Evolutionary conservation across 352 stramenopile genomes (phyloP).

Genomic region (Globisporangium splendens): DNA sequence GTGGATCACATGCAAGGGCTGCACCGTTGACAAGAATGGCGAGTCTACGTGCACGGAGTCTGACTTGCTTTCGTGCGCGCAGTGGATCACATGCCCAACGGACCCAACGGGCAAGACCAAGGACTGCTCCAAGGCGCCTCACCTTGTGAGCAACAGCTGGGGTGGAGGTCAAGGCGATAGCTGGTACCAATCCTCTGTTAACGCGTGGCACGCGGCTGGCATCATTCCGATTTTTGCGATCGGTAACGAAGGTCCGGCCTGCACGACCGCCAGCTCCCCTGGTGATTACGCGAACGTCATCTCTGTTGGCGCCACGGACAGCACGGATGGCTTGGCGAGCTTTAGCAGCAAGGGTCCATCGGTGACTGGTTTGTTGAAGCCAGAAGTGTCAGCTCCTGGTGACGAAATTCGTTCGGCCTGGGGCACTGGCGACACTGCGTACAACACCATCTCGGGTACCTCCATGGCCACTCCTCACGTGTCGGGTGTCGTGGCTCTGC

Average conservation of each 20-base stretch:
- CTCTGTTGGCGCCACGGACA: constrained; percentile 20
- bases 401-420: constrained; percentile 20
- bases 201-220: constrained; percentile 19
- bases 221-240: constrained; percentile 27
- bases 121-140: constrained; percentile 29
- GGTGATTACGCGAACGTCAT: constrained; percentile 25
- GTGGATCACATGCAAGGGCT: constrained; percentile 33
- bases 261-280: constrained; percentile 17
- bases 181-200: constrained; percentile 5
- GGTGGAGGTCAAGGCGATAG: constrained; percentile 10
- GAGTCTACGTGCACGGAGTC: constrained; percentile 15
- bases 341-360: constrained; percentile 29
- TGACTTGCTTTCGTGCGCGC: constrained; percentile 22
- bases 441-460: constrained; percentile 28
- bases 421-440: constrained; percentile 15
- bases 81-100: constrained; percentile 40
- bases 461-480: constrained; percentile 36
- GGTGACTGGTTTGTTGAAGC: constrained; percentile 19
- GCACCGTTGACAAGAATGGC: constrained; percentile 9
- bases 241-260: constrained; percentile 24
- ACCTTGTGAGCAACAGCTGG: constrained; percentile 37
- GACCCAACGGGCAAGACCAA: constrained; percentile 13
- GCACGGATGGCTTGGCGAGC: constrained; percentile 18
- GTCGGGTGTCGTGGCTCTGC: constrained; percentile 28
- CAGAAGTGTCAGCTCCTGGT: constrained; percentile 26